Percentiles rank a stretch among this genome's conserved stretches.
phyloP scores from a whole-genome alignment of 345 rosid species.

The Balakata baccata region DNA sequence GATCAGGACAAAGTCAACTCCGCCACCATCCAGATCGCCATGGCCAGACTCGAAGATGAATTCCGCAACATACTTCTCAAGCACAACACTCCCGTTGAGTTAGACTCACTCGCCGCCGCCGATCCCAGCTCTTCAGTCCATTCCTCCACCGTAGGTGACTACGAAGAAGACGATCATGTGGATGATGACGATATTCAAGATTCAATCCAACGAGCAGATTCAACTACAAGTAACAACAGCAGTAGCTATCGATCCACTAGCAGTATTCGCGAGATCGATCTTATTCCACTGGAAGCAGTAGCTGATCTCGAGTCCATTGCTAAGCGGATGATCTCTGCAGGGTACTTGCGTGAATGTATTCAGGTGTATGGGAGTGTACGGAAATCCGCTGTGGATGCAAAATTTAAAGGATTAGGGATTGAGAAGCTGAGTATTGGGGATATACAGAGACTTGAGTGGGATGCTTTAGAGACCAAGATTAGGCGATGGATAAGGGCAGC shows the following conservation, averaged over 20 bases:
- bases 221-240: constrained; percentile 5
- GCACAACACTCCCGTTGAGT: constrained; percentile 60
- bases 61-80: constrained; percentile 69
- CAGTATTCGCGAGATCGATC: constrained; percentile 82
- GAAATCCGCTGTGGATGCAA: constrained; percentile 75
- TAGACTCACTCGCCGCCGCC: constrained; percentile 38
- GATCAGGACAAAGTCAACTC: constrained; percentile 48
- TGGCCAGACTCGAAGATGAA: constrained; percentile 98
- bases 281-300: constrained; percentile 68
- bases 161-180: constrained; percentile 6
- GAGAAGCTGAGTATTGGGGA: constrained; percentile 94
- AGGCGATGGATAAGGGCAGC: constrained; percentile 90
- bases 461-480: constrained; percentile 73
- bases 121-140: constrained; percentile 37
- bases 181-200: constrained; percentile 9
- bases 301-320: constrained; percentile 68
- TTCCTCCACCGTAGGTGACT: constrained; percentile 12
- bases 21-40: constrained; percentile 83
- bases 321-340: constrained; percentile 70
- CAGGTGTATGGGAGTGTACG: constrained; percentile 89
- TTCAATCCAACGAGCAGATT: constrained; percentile 23
- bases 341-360: constrained; percentile 78
- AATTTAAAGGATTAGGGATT: constrained; percentile 63
- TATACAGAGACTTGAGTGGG: constrained; percentile 85
- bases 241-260: constrained; percentile 65